Base-by-base conservation (phyloP, 306 rosid genomes). In the Vigna unguiculata region DNA sequence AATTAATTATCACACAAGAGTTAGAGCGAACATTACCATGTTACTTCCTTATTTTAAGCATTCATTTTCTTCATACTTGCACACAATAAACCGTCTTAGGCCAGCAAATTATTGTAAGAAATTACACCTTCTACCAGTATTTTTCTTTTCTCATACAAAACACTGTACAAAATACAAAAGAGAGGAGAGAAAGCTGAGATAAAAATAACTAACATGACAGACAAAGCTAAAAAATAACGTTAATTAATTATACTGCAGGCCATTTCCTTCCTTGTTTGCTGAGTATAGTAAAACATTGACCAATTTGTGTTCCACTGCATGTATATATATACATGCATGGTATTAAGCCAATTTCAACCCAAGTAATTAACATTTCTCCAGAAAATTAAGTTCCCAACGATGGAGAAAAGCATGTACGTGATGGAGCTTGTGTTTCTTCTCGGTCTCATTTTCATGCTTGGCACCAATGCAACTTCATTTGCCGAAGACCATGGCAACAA, bases 401-500 rank as follows among this genome's bases (percentile, higher is more conserved):
- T 82, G 89, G 81, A 72, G 78, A 83, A 69, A 59, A 72, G 36
- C 65, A 73, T 25, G 41, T 11, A 66, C 64, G 61, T 28, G 13
- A 61, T 63, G 77, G 58, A 58, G 55, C 20, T 81, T 69, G 53
- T 55, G 0, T 59, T 80, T 69, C 79, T 86, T 34, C 22, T 85
- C 20, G 49, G 57, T n/a, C 71, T 88, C 9, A 34, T 79, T 75
- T 70, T 63, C 73, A 24, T 85, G 61, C 77, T 81, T 14, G 46
- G 60, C 46, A 21, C 68, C 59, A 58, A 55, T 10, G 49, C 75
- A 61, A 21, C 57, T 70, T 74, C 87, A 28, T 13, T 14, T 34
- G 72, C 84, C 3, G 40, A 80, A 51, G 74, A 74, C 11, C 52
- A 83, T 19, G 46, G 61, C 32, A 61, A 68, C 34, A 63, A 73